Base-by-base conservation (phyloP, 805 yeast genomes). In the Pichia nakasei region DNA sequence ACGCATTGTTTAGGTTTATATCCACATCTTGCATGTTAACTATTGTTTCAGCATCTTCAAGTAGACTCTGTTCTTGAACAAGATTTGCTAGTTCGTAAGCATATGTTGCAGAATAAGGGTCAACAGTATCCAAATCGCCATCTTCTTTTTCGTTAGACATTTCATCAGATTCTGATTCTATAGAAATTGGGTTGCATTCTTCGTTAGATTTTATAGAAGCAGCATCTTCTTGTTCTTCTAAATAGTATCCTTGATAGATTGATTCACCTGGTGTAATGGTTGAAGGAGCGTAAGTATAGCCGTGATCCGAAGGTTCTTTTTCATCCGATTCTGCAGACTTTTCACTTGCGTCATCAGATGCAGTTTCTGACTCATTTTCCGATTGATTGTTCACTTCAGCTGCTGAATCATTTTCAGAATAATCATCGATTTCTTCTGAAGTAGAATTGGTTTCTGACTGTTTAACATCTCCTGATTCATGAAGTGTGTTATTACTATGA, bases 81-180 rank as follows among this genome's bases (percentile, higher is more conserved):
- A 51, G 33, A 20, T 18, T 41, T 27, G 46, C 46, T n/a, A 40
- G 19, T 13, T 20, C 29, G 22, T 39, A 34, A 6, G 46, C 43
- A 21, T 35, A 33, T 9, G 9, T 24, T 19, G 24, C 38, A 26
- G 24, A 34, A 13, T 3, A 18, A 4, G 26, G n/a, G 6, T 29
- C 39, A 20, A 20, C 34, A n/a, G 18, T 12, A 9, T 35, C 7
- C 8, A 11, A 15, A 22, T 40, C 18, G 12, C 15, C n/a, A 2
- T 37, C 33, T 22, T 40, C 8, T 13, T 18, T 13, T 9, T 31
- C 33, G 31, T 9, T n/a, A 12, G 17, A 3, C 17, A 26, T 21
- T 5, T 15, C 27, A 12, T 31, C 43, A 17, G 34, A 19, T 2
- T 39, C 47, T 13, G 44, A 44, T 27, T 39, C 44, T 27, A 44